Conservation (phyloP, 2,329 filamentous ascomycete genomes). For the Fusarium dlaminii region DNA sequence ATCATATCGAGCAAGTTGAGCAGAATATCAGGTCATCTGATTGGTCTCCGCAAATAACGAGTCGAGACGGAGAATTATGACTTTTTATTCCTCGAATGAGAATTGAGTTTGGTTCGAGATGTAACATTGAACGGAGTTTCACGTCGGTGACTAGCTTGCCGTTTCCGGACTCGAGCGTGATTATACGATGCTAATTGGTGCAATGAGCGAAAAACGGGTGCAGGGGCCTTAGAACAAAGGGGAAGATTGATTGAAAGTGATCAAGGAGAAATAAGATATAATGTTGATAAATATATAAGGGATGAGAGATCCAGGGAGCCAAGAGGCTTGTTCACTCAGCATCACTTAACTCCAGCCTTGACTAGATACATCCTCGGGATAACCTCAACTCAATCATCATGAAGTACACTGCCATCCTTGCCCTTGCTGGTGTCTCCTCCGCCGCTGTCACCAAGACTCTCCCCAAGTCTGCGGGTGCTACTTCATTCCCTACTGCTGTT, state of each 20-base stretch:
- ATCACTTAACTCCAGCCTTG: not conserved
- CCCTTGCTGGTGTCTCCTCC: constrained; percentile 28
- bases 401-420: constrained; percentile 33
- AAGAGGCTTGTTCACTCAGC: not conserved
- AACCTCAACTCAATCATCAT: constrained; percentile 2
- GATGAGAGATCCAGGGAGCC: not conserved
- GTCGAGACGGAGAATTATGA: constrained; percentile 18
- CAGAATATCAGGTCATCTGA: not conserved
- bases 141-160: constrained; percentile 5
- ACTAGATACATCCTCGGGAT: not conserved
- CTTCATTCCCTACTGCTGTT: constrained; percentile 33
- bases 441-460: constrained; percentile 36
- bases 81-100: constrained; percentile 32
- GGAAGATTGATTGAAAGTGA: not conserved
- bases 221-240: not conserved
- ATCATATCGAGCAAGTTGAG: not conserved
- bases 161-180: constrained; percentile 2
- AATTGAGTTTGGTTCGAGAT: not conserved
- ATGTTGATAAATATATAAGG: constrained; percentile 20
- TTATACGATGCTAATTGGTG: constrained; percentile 13
- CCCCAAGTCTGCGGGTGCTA: constrained; percentile 28
- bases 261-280: not conserved
- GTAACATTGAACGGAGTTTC: constrained; percentile 36
- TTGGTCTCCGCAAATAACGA: not conserved
- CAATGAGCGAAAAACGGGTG: not conserved